phyloP scores from a whole-genome alignment of 345 rosid genomes.

The Cardamine chenopodiifolia region DNA sequence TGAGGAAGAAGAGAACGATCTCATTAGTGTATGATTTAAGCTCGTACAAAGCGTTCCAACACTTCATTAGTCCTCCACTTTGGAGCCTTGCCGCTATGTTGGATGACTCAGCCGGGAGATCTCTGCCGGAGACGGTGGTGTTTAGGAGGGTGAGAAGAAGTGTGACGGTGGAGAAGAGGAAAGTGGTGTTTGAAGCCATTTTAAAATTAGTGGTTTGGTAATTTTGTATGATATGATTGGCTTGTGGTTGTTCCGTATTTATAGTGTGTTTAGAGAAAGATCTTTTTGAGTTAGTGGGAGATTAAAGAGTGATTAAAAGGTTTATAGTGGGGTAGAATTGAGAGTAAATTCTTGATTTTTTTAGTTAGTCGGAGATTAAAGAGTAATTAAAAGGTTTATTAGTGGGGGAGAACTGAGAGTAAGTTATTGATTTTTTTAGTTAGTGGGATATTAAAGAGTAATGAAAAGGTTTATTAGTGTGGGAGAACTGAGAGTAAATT shows the following conservation, averaged over 20 bases:
- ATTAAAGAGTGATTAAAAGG: conserved; percentile 8
- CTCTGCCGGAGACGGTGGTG: conserved; percentile 32
- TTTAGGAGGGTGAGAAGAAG: conserved; percentile 18
- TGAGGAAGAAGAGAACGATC: conserved; percentile 61
- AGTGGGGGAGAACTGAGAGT: conserved; percentile 19
- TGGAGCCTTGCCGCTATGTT: conserved; percentile 47
- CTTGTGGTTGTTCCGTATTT: conserved; percentile 10
- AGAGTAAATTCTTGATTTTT: conserved; percentile 17
- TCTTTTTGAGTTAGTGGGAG: neutral
- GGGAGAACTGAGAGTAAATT: conserved; percentile 10
- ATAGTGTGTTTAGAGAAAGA: neutral
- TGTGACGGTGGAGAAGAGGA: conserved; percentile 23
- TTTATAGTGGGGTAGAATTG: conserved; percentile 16
- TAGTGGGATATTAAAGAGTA: conserved; percentile 7
- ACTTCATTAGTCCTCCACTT: conserved; percentile 54
- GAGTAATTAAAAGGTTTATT: conserved; percentile 4
- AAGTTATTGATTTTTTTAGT: neutral
- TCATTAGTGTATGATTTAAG: conserved; percentile 74
- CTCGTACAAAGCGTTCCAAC: conserved; percentile 69
- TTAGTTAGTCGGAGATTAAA: neutral
- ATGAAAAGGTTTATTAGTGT: conserved; percentile 17
- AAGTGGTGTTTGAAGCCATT: conserved; percentile 39
- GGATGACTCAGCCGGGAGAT: conserved; percentile 21
- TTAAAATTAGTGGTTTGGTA: neutral
- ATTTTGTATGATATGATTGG: conserved; percentile 8